phyloP scores from a whole-genome alignment of 257 asterid genomes.

The Solanum chiquidenum region DNA sequence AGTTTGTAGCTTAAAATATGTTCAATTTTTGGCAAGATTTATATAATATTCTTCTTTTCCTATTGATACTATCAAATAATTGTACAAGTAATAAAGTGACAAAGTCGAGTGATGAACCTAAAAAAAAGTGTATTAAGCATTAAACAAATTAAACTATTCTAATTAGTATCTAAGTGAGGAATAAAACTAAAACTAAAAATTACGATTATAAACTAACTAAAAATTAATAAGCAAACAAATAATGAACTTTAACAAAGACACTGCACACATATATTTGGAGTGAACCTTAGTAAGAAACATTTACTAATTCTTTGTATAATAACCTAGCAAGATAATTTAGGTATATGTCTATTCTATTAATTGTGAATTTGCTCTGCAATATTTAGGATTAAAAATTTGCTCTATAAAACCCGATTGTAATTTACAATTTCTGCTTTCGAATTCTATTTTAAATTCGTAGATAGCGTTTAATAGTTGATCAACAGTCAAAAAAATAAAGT shows the following conservation, averaged over 20 bases:
- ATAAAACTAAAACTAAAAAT: background rate
- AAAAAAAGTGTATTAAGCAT: background rate
- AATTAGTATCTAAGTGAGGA: background rate
- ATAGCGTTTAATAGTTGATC: background rate
- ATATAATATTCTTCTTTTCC: background rate
- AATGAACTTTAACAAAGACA: too few relatives aligned
- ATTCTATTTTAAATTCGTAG: background rate
- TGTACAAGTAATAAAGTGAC: background rate
- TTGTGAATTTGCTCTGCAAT: background rate
- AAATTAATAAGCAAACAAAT: background rate
- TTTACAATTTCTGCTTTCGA: background rate
- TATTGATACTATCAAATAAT: background rate
- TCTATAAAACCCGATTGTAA: too few relatives aligned
- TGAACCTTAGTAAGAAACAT: too few relatives aligned
- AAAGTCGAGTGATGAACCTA: background rate
- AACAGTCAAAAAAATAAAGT: background rate
- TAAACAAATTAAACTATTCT: background rate
- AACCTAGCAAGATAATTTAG: background rate
- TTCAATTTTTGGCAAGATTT: background rate
- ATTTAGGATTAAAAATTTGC: too few relatives aligned
- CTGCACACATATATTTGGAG: too few relatives aligned
- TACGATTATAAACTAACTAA: background rate
- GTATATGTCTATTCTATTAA: background rate
- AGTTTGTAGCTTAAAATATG: background rate
- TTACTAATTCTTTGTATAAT: background rate